phyloP scores from a whole-genome alignment of 2,329 filamentous ascomycete species.

The Gaeumannomyces tritici region DNA sequence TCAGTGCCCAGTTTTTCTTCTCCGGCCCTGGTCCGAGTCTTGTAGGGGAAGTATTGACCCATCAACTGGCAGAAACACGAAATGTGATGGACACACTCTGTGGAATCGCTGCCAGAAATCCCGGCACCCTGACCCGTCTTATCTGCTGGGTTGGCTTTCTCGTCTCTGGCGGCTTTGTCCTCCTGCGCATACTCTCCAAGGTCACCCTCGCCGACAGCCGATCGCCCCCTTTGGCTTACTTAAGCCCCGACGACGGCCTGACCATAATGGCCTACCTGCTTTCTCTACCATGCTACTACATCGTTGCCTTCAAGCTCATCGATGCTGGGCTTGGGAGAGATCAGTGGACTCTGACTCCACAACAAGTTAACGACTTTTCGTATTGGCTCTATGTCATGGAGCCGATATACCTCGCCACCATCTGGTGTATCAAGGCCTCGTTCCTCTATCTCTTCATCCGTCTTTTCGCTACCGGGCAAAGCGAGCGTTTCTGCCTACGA shows the following conservation, averaged over 20 bases:
- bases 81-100: neutral
- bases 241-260: conserved; percentile 24
- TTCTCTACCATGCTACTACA: conserved; percentile 17
- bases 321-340: conserved; percentile 38
- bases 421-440: conserved; percentile 38
- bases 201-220: conserved; percentile 17
- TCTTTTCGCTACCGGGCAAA: conserved; percentile 32
- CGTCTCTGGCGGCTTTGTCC: conserved; percentile 23
- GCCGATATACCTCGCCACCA: conserved; percentile 33
- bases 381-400: conserved; percentile 30
- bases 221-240: conserved; percentile 9
- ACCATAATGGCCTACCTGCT: conserved; percentile 16
- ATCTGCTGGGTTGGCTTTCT: neutral
- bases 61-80: neutral
- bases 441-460: conserved; percentile 45
- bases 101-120: neutral
- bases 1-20: neutral
- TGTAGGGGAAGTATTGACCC: neutral
- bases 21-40: neutral
- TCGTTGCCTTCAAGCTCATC: conserved; percentile 20
- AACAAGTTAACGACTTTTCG: conserved; percentile 31
- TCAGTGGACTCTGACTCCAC: conserved; percentile 36
- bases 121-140: neutral
- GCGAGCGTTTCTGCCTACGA: neutral
- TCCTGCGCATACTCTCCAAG: conserved; percentile 24